A percentile compares a stretch with the other conserved stretches of the same genome.
Evolutionary conservation across 192 early-diverging fungal species (phyloP).

Genomic region (Thamnidium elegans): DNA sequence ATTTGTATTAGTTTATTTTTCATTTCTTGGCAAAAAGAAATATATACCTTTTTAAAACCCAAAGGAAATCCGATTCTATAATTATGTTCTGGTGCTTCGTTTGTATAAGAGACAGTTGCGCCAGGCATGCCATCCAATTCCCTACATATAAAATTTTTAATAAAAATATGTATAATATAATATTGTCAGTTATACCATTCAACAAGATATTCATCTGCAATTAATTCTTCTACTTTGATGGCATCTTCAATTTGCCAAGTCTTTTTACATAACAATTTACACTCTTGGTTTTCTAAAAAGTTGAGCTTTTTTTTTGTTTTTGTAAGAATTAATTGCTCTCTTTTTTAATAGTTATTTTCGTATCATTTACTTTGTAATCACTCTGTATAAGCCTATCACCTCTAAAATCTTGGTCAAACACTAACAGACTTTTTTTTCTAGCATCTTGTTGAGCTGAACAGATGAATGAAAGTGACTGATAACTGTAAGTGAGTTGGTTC

Average conservation of each 20-base stretch:
- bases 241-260: conserved; percentile 24
- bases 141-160: conserved; percentile 1
- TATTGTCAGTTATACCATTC: conserved; percentile 26
- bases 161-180: not conserved
- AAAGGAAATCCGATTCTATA: conserved; percentile 34
- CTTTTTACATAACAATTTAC: conserved; percentile 25
- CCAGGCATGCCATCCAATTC: conserved; percentile 31
- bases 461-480: conserved; percentile 61
- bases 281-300: conserved; percentile 13
- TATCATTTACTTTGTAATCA: conserved; percentile 25
- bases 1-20: not conserved
- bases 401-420: conserved; percentile 65
- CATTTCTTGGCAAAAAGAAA: too few relatives aligned
- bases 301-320: conserved; percentile 12
- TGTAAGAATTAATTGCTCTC: not conserved
- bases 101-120: conserved; percentile 35
- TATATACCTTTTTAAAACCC: conserved; percentile 22
- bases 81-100: conserved; percentile 22
- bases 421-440: conserved; percentile 35
- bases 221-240: conserved; percentile 28
- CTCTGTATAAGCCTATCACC: conserved; percentile 62
- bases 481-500: conserved; percentile 63
- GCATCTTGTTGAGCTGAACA: conserved; percentile 43
- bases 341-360: not conserved
- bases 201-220: conserved; percentile 34